phyloP scores from a whole-genome alignment of 2,329 filamentous ascomycete species.

The Dothistroma septosporum region DNA sequence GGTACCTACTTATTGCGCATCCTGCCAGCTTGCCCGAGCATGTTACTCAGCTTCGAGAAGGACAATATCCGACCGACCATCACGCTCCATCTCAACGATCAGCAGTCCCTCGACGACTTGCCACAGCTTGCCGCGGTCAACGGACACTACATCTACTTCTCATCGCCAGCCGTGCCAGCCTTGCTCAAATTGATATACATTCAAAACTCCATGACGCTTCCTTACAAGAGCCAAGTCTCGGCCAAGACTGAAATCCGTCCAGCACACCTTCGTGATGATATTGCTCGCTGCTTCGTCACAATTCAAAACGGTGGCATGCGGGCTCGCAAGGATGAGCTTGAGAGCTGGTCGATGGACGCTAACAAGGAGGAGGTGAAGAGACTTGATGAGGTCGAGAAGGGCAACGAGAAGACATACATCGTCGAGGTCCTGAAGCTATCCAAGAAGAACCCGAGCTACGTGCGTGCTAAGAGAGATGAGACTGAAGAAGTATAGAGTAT shows the following conservation, averaged over 20 bases:
- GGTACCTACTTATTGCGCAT: not conserved
- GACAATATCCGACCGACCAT: not conserved
- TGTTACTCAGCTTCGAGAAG: not conserved
- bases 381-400: no score
- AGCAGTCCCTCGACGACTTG: not conserved
- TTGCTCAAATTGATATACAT: not conserved
- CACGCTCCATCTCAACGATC: not conserved
- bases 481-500: no score
- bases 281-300: no score
- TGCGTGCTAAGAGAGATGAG: no score
- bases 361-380: no score
- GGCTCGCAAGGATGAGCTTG: no score
- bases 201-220: not conserved
- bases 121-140: not conserved
- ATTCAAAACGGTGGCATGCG: no score
- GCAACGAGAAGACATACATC: no score
- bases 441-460: no score
- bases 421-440: no score
- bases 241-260: not conserved
- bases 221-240: not conserved
- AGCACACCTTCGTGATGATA: not conserved
- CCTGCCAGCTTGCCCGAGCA: not conserved
- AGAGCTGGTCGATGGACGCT: no score
- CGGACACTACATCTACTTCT: not conserved
- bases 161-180: not conserved